Conservation (phyloP, 73 alveolate genomes). For the Stentor roeselii region DNA sequence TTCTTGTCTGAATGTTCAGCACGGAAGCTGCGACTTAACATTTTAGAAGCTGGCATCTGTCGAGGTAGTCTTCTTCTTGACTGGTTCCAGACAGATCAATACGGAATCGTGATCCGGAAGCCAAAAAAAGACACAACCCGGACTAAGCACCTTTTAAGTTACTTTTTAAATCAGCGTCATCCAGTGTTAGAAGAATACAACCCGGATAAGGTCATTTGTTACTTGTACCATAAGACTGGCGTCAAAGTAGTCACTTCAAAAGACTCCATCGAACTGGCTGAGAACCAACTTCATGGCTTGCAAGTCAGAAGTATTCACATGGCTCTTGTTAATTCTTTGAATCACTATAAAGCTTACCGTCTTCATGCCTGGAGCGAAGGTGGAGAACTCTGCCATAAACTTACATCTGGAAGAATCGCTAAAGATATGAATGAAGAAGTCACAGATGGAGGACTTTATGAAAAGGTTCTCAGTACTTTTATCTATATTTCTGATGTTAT, state of each 20-base stretch:
- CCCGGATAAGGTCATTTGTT: constrained; percentile 18
- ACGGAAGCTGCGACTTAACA: neutral
- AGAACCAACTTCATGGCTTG: constrained; percentile 23
- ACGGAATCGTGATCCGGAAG: neutral
- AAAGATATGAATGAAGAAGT: neutral
- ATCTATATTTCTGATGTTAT: neutral
- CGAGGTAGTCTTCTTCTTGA: neutral
- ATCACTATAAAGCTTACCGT: neutral
- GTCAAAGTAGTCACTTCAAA: neutral
- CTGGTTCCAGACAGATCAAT: neutral
- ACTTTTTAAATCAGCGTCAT: constrained; percentile 15
- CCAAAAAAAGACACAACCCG: neutral
- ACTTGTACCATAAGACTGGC: neutral
- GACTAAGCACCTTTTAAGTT: neutral
- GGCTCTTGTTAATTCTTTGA: neutral
- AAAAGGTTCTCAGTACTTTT: neutral
- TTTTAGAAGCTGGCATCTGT: constrained; percentile 20
- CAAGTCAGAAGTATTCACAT: constrained; percentile 25
- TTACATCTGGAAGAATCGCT: neutral
- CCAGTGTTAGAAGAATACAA: constrained; percentile 6
- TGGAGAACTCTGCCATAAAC: neutral
- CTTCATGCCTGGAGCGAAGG: neutral
- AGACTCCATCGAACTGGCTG: constrained; percentile 1
- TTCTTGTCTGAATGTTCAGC: neutral
- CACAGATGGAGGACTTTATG: neutral